Evolutionary conservation across 352 stramenopile species (phyloP).

Genomic region (Phytopythium ostracodes): DNA sequence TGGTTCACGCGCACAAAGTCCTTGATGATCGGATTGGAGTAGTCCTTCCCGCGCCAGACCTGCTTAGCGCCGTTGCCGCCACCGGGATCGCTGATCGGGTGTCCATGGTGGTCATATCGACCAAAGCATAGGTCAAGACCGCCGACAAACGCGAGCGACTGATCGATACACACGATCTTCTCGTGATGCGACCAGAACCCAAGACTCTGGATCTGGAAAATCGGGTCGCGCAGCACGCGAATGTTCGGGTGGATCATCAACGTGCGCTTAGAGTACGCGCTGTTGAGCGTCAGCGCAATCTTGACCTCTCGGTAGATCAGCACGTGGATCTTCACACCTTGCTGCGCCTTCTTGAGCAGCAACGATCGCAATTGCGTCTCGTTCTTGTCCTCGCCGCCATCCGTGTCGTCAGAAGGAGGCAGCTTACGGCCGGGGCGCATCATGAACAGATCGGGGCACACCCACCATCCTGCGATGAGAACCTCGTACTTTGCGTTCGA

Average conservation of each 20-base stretch:
- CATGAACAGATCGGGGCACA: conserved; percentile 83
- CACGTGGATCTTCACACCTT: conserved; percentile 87
- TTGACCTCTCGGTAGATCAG: conserved; percentile 91
- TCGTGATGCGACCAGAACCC: conserved; percentile 93
- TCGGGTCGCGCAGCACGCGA: conserved; percentile 86
- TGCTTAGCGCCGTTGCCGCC: conserved; percentile 46
- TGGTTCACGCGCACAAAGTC: conserved; percentile 86
- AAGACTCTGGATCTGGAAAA: conserved; percentile 88
- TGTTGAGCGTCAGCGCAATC: conserved; percentile 86
- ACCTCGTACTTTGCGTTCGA: conserved; percentile 85
- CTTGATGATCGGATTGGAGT: conserved; percentile 89
- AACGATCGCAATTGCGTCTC: conserved; percentile 75
- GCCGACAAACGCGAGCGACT: conserved; percentile 76
- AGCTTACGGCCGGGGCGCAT: conserved; percentile 61
- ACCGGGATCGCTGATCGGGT: conserved; percentile 67
- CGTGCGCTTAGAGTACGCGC: conserved; percentile 77
- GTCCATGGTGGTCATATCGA: conserved; percentile 78
- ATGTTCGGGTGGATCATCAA: conserved; percentile 85
- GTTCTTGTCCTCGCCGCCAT: conserved; percentile 44
- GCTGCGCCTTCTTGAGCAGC: conserved; percentile 71
- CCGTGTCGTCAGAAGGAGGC: conserved; percentile 16
- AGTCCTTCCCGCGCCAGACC: conserved; percentile 81
- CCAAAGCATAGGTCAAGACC: conserved; percentile 89
- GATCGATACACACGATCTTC: conserved; percentile 91
- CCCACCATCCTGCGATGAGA: conserved; percentile 90